Evolutionary conservation across 352 stramenopile genomes (phyloP), one percentile per base, ranked within the genome.

Genomic region (Pythium myriotylum): DNA sequence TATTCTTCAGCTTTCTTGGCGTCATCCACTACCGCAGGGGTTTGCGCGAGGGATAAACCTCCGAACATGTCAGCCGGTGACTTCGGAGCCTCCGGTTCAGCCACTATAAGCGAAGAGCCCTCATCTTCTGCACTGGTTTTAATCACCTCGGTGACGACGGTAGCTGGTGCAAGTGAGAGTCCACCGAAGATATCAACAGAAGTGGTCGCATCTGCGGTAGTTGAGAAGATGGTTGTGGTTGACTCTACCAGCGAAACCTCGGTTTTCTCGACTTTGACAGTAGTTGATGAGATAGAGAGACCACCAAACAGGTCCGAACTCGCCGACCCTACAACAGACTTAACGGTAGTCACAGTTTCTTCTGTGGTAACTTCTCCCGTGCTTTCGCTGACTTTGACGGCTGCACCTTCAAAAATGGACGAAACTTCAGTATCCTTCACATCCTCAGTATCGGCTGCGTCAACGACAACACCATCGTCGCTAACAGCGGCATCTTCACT

Each of bases 141-240:
- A 23, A 41, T 26, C 6, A 50, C 51, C 8, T 24, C 12, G 9
- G 40, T 13, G 41, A 27, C 40, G 26, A 23, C n/a, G 5, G 46
- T 24, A 12, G 33, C 3, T 20, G 42, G 29, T 0, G 59, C 35
- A 14, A 67, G 37, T 12, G 51, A 57, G n/a, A 67, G 51, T 23
- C 59, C 51, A 8, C 59, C 59, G 35, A 67, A 67, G 32, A 67
- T 57, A 35, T 61, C 59, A 19, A 45, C 41, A 4, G 53, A 41
- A 32, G 53, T 10, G 5, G 29, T 35, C 5, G 5, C 10, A 10
- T 35, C 29, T 35, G 29, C 5, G 5, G 10, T 10, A 10, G 29
- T 35, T 35, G 29, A 5, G 10, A 10, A 10, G 10, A 35, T 10
- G 10, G 29, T 35, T 10, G 29, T 10, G 10, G 10, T 35, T 5